phyloP scores from a whole-genome alignment of 495 filamentous ascomycete genomes.

The Aspergillus nidulans region DNA sequence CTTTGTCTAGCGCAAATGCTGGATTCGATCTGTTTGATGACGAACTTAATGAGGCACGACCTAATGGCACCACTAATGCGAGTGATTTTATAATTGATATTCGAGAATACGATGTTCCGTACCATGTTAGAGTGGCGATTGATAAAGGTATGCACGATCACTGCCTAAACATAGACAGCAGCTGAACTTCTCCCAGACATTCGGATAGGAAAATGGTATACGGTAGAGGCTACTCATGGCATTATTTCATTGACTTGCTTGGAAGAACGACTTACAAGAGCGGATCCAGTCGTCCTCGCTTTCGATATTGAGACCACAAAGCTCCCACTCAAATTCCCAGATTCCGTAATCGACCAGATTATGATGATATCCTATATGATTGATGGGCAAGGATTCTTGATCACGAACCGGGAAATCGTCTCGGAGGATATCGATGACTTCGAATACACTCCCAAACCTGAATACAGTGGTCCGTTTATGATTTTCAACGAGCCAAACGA shows the following conservation, averaged over 20 bases:
- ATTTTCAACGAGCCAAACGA: conserved; percentile 98
- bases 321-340: conserved; percentile 95
- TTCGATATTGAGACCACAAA: conserved; percentile 99
- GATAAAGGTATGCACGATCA: conserved; percentile 63
- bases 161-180: conserved; percentile 12
- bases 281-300: conserved; percentile 93
- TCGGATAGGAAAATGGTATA: conserved; percentile 96
- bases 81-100: conserved; percentile 99
- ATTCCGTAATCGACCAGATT: conserved; percentile 89
- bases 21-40: conserved; percentile 97
- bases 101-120: conserved; percentile 97
- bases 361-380: conserved; percentile 99
- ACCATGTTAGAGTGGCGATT: conserved; percentile 98
- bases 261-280: conserved; percentile 81
- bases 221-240: conserved; percentile 90
- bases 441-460: conserved; percentile 95
- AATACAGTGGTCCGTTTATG: conserved; percentile 91
- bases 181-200: conserved; percentile 56
- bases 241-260: conserved; percentile 73
- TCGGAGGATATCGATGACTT: conserved; percentile 98
- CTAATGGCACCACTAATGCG: conserved; percentile 76
- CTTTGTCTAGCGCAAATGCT: conserved; percentile 61
- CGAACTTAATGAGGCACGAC: conserved; percentile 77
- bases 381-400: conserved; percentile 94
- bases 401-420: conserved; percentile 97